phyloP scores from a whole-genome alignment of 1,139 yeast genomes.

The Yamadazyma pseudoaaseri region DNA sequence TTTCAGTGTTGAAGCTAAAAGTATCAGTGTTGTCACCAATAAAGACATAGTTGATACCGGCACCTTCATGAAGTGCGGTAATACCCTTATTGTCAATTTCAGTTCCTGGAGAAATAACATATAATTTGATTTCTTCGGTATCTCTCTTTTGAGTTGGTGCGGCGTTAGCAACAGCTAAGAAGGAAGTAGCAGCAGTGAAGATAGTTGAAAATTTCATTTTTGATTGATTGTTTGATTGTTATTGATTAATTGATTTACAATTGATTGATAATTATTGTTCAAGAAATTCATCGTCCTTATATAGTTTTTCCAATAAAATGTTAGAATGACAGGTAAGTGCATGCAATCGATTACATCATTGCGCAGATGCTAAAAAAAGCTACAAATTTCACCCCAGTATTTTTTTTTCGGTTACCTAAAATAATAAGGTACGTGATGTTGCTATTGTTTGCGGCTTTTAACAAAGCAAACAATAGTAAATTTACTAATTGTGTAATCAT shows the following conservation, averaged over 20 bases:
- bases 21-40: constrained; percentile 7
- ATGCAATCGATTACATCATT: constrained; percentile 6
- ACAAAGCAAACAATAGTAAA: too few species aligned
- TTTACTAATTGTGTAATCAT: too few species aligned
- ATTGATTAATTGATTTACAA: background rate
- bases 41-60: constrained; percentile 51
- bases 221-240: constrained; percentile 1
- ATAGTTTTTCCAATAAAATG: constrained; percentile 1
- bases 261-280: constrained; percentile 2
- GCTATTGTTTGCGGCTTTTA: too few species aligned
- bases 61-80: constrained; percentile 50
- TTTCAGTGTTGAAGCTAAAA: constrained; percentile 16
- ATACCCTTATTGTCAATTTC: constrained; percentile 28
- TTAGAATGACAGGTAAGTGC: background rate
- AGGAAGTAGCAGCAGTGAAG: constrained; percentile 16
- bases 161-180: constrained; percentile 17
- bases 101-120: constrained; percentile 7
- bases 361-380: background rate
- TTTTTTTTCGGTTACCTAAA: too few species aligned
- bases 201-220: constrained; percentile 20
- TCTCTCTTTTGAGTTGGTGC: constrained; percentile 12
- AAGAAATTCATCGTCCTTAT: constrained; percentile 2
- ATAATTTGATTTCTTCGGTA: constrained; percentile 1
- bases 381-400: too few species aligned
- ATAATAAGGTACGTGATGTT: too few species aligned